Base-by-base conservation (phyloP, 495 filamentous ascomycete species). In the Cudoniella acicularis region DNA sequence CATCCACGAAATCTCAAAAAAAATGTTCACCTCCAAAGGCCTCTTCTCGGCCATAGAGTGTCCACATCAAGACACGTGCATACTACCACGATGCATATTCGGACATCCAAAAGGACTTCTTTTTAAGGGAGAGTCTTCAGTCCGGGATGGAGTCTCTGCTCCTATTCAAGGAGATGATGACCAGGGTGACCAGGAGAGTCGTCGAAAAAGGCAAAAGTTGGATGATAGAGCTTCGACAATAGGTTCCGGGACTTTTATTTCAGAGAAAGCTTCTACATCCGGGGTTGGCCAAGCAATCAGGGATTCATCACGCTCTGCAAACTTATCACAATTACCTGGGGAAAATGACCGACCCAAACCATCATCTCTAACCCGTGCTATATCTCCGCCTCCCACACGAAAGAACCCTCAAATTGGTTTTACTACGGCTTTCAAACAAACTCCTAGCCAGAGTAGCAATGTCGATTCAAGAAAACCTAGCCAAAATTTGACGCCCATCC, bases 331-430 rank as follows among this genome's bases (percentile, higher is more conserved):
- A n/a, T n/a, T n/a, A 50, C 48, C 21, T 9, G 30, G 6, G 4
- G 23, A 10, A 23, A 50, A 9, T 10, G 48, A 21, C 10, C 9
- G 8, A 20, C 10, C 8, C 10, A 23, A 23, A 50, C 23, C 22
- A 3, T 23, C 20, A 24, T 50, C 48, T 8, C 11, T 50, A 3
- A 62, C 64, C 23, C 70, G 67, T 67, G 23, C 30, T 0, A 70
- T 77, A 21, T 77, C 74, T 24, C 77, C 76, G n/a, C 79, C 80
- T 9, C 72, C 78, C 10, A 25, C 64, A n/a, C 65, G 53, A 52
- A 45, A 47, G 13, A 59, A 62, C n/a, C 1, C 11, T 22, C 26
- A 55, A 24, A 20, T 26, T 41, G 41, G 40, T 25, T 42, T 16
- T 2, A 10, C 30, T 22, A 26, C 22, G 16, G 22, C 47, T 3